Evolutionary conservation across 306 rosid genomes (phyloP), one percentile per base, ranked within the genome.

Genomic region (Inga laurina): DNA sequence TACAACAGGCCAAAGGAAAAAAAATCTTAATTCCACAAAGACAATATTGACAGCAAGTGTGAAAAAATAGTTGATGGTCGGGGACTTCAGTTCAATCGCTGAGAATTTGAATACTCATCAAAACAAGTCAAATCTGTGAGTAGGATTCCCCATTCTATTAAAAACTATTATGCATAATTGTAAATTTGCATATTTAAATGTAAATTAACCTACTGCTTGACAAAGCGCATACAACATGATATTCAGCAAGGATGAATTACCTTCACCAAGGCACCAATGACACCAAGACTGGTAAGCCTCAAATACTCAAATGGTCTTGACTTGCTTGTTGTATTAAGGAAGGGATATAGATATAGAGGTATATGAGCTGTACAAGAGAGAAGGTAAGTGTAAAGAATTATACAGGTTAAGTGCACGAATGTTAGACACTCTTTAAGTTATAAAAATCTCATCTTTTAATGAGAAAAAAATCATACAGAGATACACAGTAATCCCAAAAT

Each of bases 251-350:
- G 78, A 72, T n/a, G 56, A 84, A 77, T 74, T 89, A 95, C 99
- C 98, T 95, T 95, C 89, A 95, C 99, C 75, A 95, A 73, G 46
- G 99, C 99, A 70, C 99, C 99, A 54, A 95, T 95, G 85, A 95
- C 99, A 87, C 99, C 99, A 77, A 96, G 91, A 84, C 98, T 96
- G 72, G 98, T 96, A 32, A 96, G 97, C 85, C 99, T 93, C 91
- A 96, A 88, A 90, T 96, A 96, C 88, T 96, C 99, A 68, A 93
- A 96, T 9, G 97, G 99, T 79, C 98, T 91, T 6, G 98, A 90
- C 88, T 92, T 96, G 92, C 99, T 96, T 72, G 97, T 91, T 54
- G 98, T 96, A 82, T 96, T 96, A 2, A 96, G 94, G 81, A 96
- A 96, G 62, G 99, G 99, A 82, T 96, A 96, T 66, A 96, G 89